phyloP scores from a whole-genome alignment of 2,329 filamentous ascomycete species.

The Penicillium decumbens region DNA sequence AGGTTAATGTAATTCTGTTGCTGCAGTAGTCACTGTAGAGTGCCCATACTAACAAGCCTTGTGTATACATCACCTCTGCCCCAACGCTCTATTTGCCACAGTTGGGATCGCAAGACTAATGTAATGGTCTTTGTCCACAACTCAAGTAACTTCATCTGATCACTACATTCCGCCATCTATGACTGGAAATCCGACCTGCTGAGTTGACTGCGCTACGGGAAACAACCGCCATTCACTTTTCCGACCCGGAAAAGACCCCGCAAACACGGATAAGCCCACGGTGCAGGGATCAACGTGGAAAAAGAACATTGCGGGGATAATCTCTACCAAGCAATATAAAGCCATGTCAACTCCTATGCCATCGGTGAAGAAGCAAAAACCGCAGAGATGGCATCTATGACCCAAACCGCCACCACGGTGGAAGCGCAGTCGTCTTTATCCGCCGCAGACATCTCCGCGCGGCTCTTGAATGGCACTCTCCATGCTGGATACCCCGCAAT shows the following conservation, averaged over 20 bases:
- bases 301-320: neutral
- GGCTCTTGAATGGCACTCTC: conserved; percentile 21
- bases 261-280: neutral
- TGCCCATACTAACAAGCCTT: neutral
- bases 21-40: neutral
- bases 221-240: neutral
- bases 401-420: conserved; percentile 8
- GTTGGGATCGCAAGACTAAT: too few species aligned
- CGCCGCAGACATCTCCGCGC: conserved; percentile 18
- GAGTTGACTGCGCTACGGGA: neutral
- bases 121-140: too few species aligned
- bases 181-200: neutral
- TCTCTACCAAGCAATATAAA: conserved; percentile 2
- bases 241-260: neutral
- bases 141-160: neutral
- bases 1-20: neutral
- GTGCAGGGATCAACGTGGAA: neutral
- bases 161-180: neutral
- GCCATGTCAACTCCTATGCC: neutral
- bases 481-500: conserved; percentile 19
- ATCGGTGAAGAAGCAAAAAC: neutral
- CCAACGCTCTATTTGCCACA: neutral
- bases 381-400: conserved; percentile 4
- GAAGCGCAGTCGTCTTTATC: conserved; percentile 6
- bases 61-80: neutral